These are phyloP conservation scores for Sutorius australiensis DNA, from an alignment of 768 basidiomycete species.

Conservation along the genomic window DNA sequence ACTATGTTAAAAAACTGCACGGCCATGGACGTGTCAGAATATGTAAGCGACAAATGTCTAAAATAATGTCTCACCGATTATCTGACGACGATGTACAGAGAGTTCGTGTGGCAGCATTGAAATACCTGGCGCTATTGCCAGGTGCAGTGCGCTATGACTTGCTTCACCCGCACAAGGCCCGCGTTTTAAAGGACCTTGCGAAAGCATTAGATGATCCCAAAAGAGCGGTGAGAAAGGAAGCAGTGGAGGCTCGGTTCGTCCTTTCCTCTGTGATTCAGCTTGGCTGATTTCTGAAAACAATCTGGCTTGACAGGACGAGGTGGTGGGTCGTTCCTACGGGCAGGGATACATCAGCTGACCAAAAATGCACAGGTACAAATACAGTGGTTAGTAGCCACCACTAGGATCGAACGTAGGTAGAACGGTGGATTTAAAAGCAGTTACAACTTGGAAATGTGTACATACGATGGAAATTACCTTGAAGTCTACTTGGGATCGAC, in stretches of 20 bases:
- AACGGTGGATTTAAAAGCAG: not conserved
- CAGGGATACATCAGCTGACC: not conserved
- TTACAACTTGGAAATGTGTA: not conserved
- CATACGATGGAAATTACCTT: not conserved
- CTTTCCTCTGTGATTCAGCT: not conserved
- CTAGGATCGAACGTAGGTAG: not conserved
- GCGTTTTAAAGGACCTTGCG: constrained; percentile 70
- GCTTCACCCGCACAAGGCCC: constrained; percentile 74
- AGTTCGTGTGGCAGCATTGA: constrained; percentile 72
- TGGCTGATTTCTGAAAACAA: constrained; percentile 1
- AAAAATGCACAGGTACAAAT: constrained; percentile 24
- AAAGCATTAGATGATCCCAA: constrained; percentile 87
- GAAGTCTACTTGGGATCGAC: too few relatives aligned
- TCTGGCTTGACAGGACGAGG: constrained; percentile 22
- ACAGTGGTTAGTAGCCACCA: constrained; percentile 15
- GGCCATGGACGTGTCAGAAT: constrained; percentile 47
- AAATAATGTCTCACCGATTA: not conserved
- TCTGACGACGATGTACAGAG: constrained; percentile 41
- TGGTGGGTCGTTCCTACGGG: constrained; percentile 14
- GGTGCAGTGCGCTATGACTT: constrained; percentile 74
- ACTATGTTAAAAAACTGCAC: constrained; percentile 67
- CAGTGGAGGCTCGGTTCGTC: constrained; percentile 71
- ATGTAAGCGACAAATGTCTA: constrained; percentile 39
- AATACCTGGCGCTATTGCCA: constrained; percentile 71
- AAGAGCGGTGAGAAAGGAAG: constrained; percentile 76